Evolutionary conservation across 140 eudicot genomes (phyloP).

Genomic region (Senecio squalidus): DNA sequence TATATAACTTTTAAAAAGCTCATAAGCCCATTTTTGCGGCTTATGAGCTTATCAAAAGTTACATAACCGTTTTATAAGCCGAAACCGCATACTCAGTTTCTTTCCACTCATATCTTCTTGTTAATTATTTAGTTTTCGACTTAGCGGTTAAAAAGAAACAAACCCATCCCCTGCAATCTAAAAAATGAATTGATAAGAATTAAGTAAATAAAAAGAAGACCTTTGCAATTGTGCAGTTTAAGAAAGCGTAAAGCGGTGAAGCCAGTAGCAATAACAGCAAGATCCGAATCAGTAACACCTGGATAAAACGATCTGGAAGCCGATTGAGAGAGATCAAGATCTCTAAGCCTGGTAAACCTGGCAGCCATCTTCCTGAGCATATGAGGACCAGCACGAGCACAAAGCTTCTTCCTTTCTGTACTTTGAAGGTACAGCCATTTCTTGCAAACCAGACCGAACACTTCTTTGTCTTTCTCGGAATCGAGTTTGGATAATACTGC

Average conservation of each 20-base stretch:
- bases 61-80: no score
- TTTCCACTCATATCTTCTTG: no score
- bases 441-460: slow-evolving; percentile 83
- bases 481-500: slow-evolving; percentile 49
- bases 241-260: slow-evolving; percentile 58
- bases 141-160: no score
- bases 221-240: slow-evolving; percentile 62
- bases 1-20: no score
- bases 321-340: slow-evolving; percentile 81
- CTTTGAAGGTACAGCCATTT: slow-evolving; percentile 86
- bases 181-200: no score
- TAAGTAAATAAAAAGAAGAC: slow-evolving; percentile 16
- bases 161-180: no score
- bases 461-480: slow-evolving; percentile 63
- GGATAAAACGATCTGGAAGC: slow-evolving; percentile 70
- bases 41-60: no score
- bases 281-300: slow-evolving; percentile 85
- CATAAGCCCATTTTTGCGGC: no score
- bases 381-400: slow-evolving; percentile 91
- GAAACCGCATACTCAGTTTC: no score
- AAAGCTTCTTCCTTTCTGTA: slow-evolving; percentile 69
- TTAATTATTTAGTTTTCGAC: no score
- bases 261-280: slow-evolving; percentile 58
- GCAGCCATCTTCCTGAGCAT: slow-evolving; percentile 81
- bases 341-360: slow-evolving; percentile 58